Percentiles rank a stretch among this genome's conserved stretches.
Evolutionary conservation across 192 early-diverging fungal species (phyloP).

Genomic region (Coemansia sp.): DNA sequence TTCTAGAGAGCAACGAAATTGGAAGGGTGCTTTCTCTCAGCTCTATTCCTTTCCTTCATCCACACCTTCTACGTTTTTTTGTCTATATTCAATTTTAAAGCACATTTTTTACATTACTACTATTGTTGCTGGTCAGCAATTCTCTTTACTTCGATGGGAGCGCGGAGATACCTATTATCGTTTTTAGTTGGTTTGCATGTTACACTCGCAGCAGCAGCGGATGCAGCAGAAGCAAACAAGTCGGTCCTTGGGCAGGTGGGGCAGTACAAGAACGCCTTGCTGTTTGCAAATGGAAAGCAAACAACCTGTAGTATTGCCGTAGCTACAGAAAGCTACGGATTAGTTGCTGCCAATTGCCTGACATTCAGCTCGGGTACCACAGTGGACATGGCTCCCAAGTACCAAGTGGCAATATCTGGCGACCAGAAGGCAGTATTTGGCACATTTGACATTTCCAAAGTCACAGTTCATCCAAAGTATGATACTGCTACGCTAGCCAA

Average conservation of each 20-base stretch:
- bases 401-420: conserved; percentile 16
- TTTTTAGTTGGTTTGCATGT: neutral
- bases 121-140: conserved; percentile 10
- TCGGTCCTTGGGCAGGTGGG: conserved; percentile 6
- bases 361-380: neutral
- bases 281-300: conserved; percentile 10
- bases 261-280: conserved; percentile 17
- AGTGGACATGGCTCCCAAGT: conserved; percentile 7
- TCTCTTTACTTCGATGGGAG: neutral
- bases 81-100: neutral
- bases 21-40: neutral
- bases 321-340: conserved; percentile 7
- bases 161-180: neutral
- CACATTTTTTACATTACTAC: neutral
- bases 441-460: conserved; percentile 1
- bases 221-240: neutral
- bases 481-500: conserved; percentile 4
- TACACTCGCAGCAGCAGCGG: neutral
- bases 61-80: neutral
- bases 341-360: conserved; percentile 22
- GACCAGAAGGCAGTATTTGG: neutral
- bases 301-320: conserved; percentile 20
- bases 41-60: neutral
- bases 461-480: conserved; percentile 9
- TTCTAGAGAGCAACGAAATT: neutral